Evolutionary conservation across 108 stramenopile genomes (phyloP).

Genomic region (Heterococcus sp.): DNA sequence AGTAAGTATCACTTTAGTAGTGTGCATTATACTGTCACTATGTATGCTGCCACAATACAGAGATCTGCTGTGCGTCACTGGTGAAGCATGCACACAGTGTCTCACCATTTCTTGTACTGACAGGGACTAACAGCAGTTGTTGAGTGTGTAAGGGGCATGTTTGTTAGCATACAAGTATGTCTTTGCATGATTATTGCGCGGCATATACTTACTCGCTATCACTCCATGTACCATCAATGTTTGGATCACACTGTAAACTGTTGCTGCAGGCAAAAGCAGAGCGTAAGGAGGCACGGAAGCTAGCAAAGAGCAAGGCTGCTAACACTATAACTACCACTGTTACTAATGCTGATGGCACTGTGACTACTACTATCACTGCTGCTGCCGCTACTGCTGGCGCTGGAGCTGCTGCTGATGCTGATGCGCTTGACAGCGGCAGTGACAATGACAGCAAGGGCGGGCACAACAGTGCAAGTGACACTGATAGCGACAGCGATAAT

Average conservation of each 20-base stretch:
- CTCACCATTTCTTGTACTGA: too few species aligned
- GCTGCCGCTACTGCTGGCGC: background rate
- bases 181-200: background rate
- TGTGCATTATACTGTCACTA: too few species aligned
- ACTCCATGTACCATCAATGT: too few species aligned
- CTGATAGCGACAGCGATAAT: conserved; percentile 38
- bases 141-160: too few species aligned
- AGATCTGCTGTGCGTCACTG: background rate
- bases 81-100: too few species aligned
- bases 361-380: background rate
- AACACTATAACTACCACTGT: conserved; percentile 5
- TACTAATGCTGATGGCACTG: background rate
- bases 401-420: background rate
- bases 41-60: too few species aligned
- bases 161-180: too few species aligned
- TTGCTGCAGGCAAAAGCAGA: background rate
- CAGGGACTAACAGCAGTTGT: too few species aligned
- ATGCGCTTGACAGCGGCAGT: background rate
- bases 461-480: conserved; percentile 22
- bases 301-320: background rate
- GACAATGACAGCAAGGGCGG: conserved; percentile 12
- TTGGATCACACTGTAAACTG: too few species aligned
- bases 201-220: too few species aligned
- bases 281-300: background rate
- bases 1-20: too few species aligned